Base-by-base conservation (phyloP, 169 alveolate genomes). In the Plasmodium falciparum region DNA sequence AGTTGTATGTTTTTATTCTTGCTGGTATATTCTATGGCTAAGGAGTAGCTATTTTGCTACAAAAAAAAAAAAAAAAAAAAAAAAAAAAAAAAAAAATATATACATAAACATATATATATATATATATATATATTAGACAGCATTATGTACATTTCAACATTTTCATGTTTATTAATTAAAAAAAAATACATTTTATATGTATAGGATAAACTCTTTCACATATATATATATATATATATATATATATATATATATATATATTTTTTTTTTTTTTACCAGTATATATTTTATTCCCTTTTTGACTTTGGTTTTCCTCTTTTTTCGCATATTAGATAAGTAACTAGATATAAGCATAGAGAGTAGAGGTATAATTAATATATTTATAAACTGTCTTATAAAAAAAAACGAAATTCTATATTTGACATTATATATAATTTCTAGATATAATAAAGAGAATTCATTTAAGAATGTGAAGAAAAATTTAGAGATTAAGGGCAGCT, bases 311-410 rank as follows among this genome's bases (percentile, higher is more conserved):
- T 52, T 15, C 62, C 11, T 52, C 8, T 61, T 61, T 15, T 61
- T 39, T 24, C 26, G 7, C 0, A 15, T 15, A 20, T 11, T 61
- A 11, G 26, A 61, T 20, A 33, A 5, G 45, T 24, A 15, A 8
- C 12, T 26, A 17, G 50, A 61, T 7, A 61, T n/a, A 6, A 61
- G 20, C 47, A 78, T 59, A 11, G 89, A 78, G 20, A 65, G 3
- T 20, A 78, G 17, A 26, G 89, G 89, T 29, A 78, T 78, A 43
- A 78, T n/a, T 8, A 50, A 78, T 17, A 78, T 78, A 58, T 78
- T 78, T 15, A 78, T 17, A 66, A 47, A 54, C 20, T 78, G 89
- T 9, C 89, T 26, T 15, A 78, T 2, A 56, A 78, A 52, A 43
- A 65, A 78, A 29, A 78, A 58, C 1, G 47, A 15, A 39, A 78